phyloP scores from a whole-genome alignment of 345 rosid species.

The Eucalyptus cladocalyx region DNA sequence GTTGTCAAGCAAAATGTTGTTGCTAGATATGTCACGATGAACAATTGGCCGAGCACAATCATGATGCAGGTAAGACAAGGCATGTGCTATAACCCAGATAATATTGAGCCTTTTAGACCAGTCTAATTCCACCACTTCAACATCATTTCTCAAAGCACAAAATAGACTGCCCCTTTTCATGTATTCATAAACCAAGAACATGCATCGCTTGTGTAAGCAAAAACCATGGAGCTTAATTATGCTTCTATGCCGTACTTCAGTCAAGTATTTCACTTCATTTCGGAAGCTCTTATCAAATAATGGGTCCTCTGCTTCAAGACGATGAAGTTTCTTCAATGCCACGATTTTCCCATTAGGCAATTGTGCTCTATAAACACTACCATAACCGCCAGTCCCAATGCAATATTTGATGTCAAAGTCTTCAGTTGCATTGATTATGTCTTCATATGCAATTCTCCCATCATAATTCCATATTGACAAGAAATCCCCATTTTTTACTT shows the following conservation, averaged over 20 bases:
- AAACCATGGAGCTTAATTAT: too few relatives aligned
- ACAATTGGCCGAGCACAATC: background rate
- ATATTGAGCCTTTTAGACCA: too few relatives aligned
- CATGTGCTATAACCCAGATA: too few relatives aligned
- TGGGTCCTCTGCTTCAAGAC: background rate
- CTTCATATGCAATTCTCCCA: conserved; percentile 5
- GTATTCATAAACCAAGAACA: too few relatives aligned
- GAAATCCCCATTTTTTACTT: background rate
- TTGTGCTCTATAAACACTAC: conserved; percentile 13
- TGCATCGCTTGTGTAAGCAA: too few relatives aligned
- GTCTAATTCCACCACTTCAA: too few relatives aligned
- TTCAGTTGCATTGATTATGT: conserved; percentile 4
- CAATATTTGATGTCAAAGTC: conserved; percentile 1
- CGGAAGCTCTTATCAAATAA: background rate
- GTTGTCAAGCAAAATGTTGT: background rate
- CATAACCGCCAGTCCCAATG: conserved; percentile 11
- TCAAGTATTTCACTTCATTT: too few relatives aligned
- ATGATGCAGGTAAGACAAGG: conserved; percentile 1
- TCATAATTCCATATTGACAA: background rate
- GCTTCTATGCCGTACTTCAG: too few relatives aligned
- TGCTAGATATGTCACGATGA: conserved; percentile 9
- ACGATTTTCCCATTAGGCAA: background rate
- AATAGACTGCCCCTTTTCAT: too few relatives aligned
- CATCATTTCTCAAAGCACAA: too few relatives aligned
- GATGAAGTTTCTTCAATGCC: conserved; percentile 3